Percentiles rank a stretch among this genome's conserved stretches.
Conservation (phyloP, 2,329 filamentous ascomycete genomes). For the Fusarium sp. region DNA sequence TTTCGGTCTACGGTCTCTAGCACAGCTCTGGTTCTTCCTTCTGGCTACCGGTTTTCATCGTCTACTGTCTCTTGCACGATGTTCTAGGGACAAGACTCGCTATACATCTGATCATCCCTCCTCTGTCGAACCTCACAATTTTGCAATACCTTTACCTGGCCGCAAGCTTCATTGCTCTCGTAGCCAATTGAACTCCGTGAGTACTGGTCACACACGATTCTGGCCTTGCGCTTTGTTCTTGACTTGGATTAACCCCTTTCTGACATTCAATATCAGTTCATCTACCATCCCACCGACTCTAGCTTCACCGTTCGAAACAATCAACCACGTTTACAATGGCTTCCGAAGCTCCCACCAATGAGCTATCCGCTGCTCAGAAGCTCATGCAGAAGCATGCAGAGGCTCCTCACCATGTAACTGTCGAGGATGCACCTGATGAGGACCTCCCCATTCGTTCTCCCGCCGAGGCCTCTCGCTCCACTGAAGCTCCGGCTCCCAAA, state of each 20-base stretch:
- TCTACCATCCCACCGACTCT: conserved; percentile 18
- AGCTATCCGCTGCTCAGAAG: conserved; percentile 70
- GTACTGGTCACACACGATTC: background rate
- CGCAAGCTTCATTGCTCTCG: conserved; percentile 43
- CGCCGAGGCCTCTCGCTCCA: conserved; percentile 60
- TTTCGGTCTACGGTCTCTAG: conserved; percentile 49
- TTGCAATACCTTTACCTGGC: conserved; percentile 30
- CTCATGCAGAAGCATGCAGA: conserved; percentile 73
- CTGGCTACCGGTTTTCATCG: conserved; percentile 56
- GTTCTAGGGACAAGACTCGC: conserved; percentile 54
- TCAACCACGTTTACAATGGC: conserved; percentile 55
- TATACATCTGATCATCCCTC: conserved; percentile 44
- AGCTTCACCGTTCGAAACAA: conserved; percentile 28
- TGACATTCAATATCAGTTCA: conserved; percentile 29
- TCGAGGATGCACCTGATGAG: conserved; percentile 87
- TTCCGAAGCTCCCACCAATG: conserved; percentile 55
- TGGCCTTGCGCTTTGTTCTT: background rate
- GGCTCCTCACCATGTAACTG: conserved; percentile 70
- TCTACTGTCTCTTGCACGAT: conserved; percentile 54
- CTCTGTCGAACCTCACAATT: conserved; percentile 34
- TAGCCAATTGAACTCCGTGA: conserved; percentile 35
- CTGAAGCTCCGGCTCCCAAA: conserved; percentile 68
- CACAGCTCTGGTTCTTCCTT: conserved; percentile 56
- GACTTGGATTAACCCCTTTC: conserved; percentile 4
- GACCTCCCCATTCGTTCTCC: conserved; percentile 72